A percentile compares a stretch with the other conserved stretches of the same genome.
These are phyloP conservation scores for Citrullus mucosospermus DNA, from an alignment of 306 rosid genomes.

Conservation along the genomic window DNA sequence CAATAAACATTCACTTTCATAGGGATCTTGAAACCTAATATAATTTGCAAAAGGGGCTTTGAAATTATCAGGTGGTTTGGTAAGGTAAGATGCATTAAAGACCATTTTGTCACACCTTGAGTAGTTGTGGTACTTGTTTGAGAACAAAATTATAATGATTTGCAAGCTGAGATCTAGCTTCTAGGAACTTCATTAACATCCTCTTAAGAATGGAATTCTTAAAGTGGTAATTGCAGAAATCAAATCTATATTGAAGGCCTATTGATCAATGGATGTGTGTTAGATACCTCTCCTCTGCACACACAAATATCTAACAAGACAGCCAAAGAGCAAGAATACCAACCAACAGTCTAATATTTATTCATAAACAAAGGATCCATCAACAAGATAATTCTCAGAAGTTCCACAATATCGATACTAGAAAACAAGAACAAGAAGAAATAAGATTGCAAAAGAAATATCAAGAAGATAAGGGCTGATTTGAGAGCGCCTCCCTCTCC, in stretches of 20 bases:
- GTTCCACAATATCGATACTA: too few relatives aligned
- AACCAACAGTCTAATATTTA: too few relatives aligned
- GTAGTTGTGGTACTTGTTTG: not conserved
- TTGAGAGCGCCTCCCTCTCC: too few relatives aligned
- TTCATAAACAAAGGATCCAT: too few relatives aligned
- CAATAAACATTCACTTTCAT: not conserved
- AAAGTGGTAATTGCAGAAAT: not conserved
- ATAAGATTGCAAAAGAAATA: too few relatives aligned
- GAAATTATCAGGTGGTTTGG: not conserved
- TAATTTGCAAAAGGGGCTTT: not conserved
- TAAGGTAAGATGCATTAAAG: not conserved
- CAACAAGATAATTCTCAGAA: too few relatives aligned
- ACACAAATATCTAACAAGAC: too few relatives aligned
- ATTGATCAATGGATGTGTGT: not conserved
- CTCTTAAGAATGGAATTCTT: not conserved
- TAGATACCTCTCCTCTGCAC: too few relatives aligned
- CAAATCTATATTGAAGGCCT: not conserved
- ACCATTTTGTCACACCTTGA: not conserved
- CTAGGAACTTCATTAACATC: not conserved
- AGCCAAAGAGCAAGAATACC: too few relatives aligned
- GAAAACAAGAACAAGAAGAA: too few relatives aligned
- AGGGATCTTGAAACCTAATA: not conserved
- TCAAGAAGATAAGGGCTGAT: too few relatives aligned
- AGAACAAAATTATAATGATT: not conserved
- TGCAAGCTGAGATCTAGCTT: not conserved